Evolutionary conservation across 2,329 filamentous ascomycete genomes (phyloP), one percentile per base, ranked within the genome.

Genomic region (Monilinia fructigena): DNA sequence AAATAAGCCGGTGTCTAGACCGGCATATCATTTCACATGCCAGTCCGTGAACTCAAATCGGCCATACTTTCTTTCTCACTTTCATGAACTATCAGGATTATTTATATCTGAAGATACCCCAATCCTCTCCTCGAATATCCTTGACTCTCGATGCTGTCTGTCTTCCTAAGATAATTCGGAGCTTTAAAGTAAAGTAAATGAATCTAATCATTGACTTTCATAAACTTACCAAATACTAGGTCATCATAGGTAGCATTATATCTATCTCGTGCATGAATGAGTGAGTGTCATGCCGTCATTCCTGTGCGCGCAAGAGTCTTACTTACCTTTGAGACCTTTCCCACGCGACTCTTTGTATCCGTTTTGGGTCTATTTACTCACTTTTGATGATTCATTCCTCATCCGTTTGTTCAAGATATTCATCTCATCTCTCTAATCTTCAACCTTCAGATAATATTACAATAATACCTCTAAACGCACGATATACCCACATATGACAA

Each of bases 261-360:
- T 60, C 42, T 60, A 20, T 31, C 35, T 20, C 45, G 26, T 16
- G 38, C 12, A 40, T 40, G n/a, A 38, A 48, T 50, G 12, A 60
- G 56, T 60, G 45, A 60, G 56, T 60, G 56, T 26, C 56, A 60
- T 48, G 28, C 28, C 28, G 50, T 60, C 56, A 31, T 60, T 60
- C 47, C 56, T 28, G 28, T 38, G n/a, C 23, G 56, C 56, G 56
- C 56, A 60, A 59, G 40, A 35, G 42, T 35, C 56, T 59, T 59
- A 38, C 56, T 59, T 59, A 38, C 28, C 18, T 48, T 60, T 35
- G 14, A 60, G 42, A 26, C 20, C 20, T 35, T 35, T 50, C 42
- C 6, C 56, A 60, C 56, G 56, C 42, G 56, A 60, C 56, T 48
- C 56, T 60, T 60, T 60, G 56, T 47, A n/a, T n/a, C 14, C 48